Base-by-base conservation (phyloP, 2,329 filamentous ascomycete genomes). In the Epichloe sp. region DNA sequence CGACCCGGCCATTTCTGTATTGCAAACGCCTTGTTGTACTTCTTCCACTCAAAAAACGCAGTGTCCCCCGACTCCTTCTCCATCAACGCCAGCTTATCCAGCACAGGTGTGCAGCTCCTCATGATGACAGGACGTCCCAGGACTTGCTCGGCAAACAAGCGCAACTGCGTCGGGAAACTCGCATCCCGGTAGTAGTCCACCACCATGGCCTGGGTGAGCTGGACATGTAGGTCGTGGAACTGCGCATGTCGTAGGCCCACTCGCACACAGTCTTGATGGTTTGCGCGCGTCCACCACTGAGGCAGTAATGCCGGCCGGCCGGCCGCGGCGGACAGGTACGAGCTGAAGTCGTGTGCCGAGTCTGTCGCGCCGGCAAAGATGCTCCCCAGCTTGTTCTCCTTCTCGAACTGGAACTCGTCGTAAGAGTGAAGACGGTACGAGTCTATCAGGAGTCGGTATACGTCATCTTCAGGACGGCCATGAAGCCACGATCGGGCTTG, bases 371-470 rank as follows among this genome's bases (percentile, higher is more conserved):
- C 54, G 52, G 17, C 48, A 50, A 61, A 60, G 34, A 67, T 45
- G 47, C 54, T 58, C 40, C 41, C 60, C 1, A 47, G 34, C 17
- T 15, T 38, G 8, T 42, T 48, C 7, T 26, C 31, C 5, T 58
- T 57, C 11, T 59, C 54, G 6, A 60, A 54, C 3, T 44, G 54
- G 52, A 59, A 54, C 19, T 59, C 50, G 52, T 72, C 69, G 10
- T 65, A 55, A 35, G 65, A 52, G 26, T 65, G 69, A 19, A 75
- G 55, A 21, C 70, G 68, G 56, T 71, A 74, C 3, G 62, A 54
- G 54, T 75, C 71, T 47, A 75, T 65, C 6, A 75, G 61, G 1
- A 71, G 58, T 37, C 61, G 57, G 61, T 67, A 74, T n/a, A 70
- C 64, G 47, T 73, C 68, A 5, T 60, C 52, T 51, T 67, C 57